Evolutionary conservation across 441 rosid species (phyloP).

Genomic region (Corymbia calophylla): DNA sequence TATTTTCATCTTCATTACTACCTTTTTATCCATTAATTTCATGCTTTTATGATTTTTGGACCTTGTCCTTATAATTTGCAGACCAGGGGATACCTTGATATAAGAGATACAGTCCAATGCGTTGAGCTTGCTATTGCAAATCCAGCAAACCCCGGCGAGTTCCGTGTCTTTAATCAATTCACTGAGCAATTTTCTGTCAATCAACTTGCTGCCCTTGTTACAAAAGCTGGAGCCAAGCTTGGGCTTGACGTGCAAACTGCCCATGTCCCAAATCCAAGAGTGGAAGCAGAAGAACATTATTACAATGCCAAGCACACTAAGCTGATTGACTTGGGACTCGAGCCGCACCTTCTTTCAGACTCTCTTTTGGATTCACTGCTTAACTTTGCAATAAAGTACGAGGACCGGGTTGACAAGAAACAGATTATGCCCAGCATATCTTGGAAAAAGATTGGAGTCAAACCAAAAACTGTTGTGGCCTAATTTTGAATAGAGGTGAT

Average conservation of each 20-base stretch:
- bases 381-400: slow-evolving; percentile 65
- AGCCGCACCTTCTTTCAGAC: slow-evolving; percentile 82
- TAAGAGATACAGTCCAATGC: slow-evolving; percentile 94
- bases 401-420: slow-evolving; percentile 71
- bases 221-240: slow-evolving; percentile 75
- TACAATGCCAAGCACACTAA: slow-evolving; percentile 95
- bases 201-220: slow-evolving; percentile 76
- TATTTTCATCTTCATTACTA: neutral
- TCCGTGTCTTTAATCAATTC: slow-evolving; percentile 88
- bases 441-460: slow-evolving; percentile 79
- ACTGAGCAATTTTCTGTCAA: slow-evolving; percentile 94
- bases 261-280: slow-evolving; percentile 89
- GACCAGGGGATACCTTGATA: slow-evolving; percentile 98
- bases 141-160: slow-evolving; percentile 80
- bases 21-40: neutral
- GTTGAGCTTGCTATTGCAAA: slow-evolving; percentile 90
- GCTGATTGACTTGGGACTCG: slow-evolving; percentile 84
- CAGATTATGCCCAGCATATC: slow-evolving; percentile 95
- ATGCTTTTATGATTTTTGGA: neutral
- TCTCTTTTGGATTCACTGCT: slow-evolving; percentile 91
- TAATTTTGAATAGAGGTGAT: slow-evolving; percentile 1
- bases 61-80: slow-evolving; percentile 12
- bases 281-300: slow-evolving; percentile 96
- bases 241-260: slow-evolving; percentile 66
- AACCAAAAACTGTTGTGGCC: slow-evolving; percentile 59